A percentile compares a stretch with the other conserved stretches of the same genome.
These are phyloP conservation scores for Williopsis jadinii DNA, from an alignment of 1,139 yeast species.

Conservation along the genomic window DNA sequence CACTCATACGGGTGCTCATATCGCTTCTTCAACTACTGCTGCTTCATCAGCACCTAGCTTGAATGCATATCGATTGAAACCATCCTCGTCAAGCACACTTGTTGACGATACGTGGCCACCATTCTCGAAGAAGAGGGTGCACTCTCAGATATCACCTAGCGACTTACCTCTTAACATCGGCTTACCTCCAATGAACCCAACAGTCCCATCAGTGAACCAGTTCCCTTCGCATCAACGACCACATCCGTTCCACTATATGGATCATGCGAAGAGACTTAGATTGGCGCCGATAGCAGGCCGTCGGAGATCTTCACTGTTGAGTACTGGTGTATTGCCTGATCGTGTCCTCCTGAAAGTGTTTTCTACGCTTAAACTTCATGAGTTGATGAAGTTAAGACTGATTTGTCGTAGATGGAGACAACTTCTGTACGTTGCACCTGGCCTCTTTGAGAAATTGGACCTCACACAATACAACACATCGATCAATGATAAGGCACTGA, in stretches of 20 bases:
- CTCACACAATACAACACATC: constrained; percentile 54
- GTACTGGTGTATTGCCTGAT: constrained; percentile 55
- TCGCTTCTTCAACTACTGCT: neutral
- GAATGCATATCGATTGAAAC: neutral
- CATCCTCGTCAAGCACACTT: neutral
- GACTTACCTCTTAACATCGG: constrained; percentile 14
- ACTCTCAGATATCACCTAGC: constrained; percentile 4
- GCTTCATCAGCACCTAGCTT: neutral
- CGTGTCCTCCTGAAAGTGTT: constrained; percentile 46
- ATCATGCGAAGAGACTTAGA: constrained; percentile 45
- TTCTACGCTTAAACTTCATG: constrained; percentile 44
- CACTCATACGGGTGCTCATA: neutral
- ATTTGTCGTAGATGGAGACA: constrained; percentile 66
- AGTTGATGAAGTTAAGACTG: constrained; percentile 47
- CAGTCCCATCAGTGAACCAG: constrained; percentile 28
- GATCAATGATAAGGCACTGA: constrained; percentile 50
- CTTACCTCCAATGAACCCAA: constrained; percentile 35
- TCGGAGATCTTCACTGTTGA: constrained; percentile 50
- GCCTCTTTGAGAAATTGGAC: constrained; percentile 43
- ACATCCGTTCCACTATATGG: constrained; percentile 39
- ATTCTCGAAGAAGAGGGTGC: constrained; percentile 7
- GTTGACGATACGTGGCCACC: neutral
- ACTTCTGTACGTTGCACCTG: constrained; percentile 48
- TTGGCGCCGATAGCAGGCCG: constrained; percentile 36
- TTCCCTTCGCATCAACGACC: constrained; percentile 23